Evolutionary conservation across 495 filamentous ascomycete genomes (phyloP), one percentile per base, ranked within the genome.

Genomic region (Achaetomiella virescens): DNA sequence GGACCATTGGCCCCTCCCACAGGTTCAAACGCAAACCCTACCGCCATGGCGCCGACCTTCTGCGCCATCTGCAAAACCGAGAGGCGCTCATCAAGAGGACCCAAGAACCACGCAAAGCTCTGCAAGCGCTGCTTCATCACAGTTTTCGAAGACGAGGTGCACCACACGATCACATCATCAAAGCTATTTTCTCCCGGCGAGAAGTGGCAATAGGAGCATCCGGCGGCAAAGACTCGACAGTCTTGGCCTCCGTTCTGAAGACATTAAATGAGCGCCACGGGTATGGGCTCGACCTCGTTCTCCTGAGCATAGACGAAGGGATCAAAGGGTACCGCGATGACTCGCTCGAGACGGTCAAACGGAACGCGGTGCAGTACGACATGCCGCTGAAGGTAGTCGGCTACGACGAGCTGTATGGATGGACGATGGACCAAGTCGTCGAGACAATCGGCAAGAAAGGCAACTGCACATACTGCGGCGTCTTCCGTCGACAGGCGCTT

Each of bases 351-450:
- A 96, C 93, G 1, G 93, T 98, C 48, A 96, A 96, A 79, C 76
- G 91, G 59, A 97, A 98, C 65, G 87, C 91, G 2, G 64, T 78
- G 12, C 91, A 97, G 67, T 96, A 96, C 67, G 81, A 84, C 12
- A 92, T 98, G 88, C 82, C 87, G 2, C 75, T 98, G 31, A 86
- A 86, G 62, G 93, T 98, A 44, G 82, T 98, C 24, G 88, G 92
- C 41, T 98, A 98, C 68, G 85, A 83, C 36, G 92, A 97, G 68
- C 77, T 98, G 5, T 98, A 97, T 68, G 93, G 95, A 2, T 98
- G 93, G 93, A 97, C 91, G 10, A 98, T 98, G 93, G 93, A 98
- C 69, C 88, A 97, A 62, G 93, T 98, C 12, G 93, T 98, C 2
- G 84, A 86, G 63, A 88, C 93, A 54, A 87, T 97, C 48, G 95